These are phyloP conservation scores for Chaetomiaceae sp. DNA, from an alignment of 2,329 filamentous ascomycete genomes.

Conservation along the genomic window DNA sequence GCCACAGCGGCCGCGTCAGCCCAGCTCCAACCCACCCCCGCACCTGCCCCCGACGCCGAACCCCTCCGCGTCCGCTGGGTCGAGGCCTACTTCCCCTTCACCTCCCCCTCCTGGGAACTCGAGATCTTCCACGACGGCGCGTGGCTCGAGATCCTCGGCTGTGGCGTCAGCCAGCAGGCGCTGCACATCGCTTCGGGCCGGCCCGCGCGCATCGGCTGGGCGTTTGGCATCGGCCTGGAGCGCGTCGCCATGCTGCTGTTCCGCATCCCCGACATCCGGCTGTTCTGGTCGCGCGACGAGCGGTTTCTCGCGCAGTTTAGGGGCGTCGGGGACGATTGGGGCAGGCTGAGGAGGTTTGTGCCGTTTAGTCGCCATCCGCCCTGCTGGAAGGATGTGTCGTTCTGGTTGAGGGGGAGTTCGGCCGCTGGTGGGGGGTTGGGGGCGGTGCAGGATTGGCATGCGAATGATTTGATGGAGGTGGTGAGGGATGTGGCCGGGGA, in stretches of 20 bases:
- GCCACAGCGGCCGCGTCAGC: constrained; percentile 28
- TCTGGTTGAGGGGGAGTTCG: constrained; percentile 63
- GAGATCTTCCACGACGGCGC: constrained; percentile 92
- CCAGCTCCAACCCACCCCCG: not conserved
- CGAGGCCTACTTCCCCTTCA: constrained; percentile 96
- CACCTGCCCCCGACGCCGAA: constrained; percentile 45
- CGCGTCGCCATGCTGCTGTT: constrained; percentile 97
- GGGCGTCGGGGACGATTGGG: constrained; percentile 48
- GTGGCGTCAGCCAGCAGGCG: constrained; percentile 78
- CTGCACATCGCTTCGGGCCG: constrained; percentile 73
- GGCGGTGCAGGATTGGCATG: constrained; percentile 59
- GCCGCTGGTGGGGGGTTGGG: constrained; percentile 39
- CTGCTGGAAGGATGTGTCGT: constrained; percentile 87
- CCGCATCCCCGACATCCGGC: constrained; percentile 88
- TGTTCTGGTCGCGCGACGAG: constrained; percentile 86
- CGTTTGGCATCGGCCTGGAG: constrained; percentile 90
- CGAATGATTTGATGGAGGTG: constrained; percentile 96
- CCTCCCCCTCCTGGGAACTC: constrained; percentile 89
- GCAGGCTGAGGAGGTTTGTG: constrained; percentile 57
- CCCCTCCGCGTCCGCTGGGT: constrained; percentile 87
- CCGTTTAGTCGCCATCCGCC: constrained; percentile 89
- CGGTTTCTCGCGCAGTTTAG: constrained; percentile 85
- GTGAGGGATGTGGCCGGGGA: constrained; percentile 78
- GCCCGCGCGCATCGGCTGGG: constrained; percentile 77
- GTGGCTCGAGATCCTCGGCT: constrained; percentile 96